phyloP scores from a whole-genome alignment of 805 yeast genomes.

The Starmerella ratchasimensis region DNA sequence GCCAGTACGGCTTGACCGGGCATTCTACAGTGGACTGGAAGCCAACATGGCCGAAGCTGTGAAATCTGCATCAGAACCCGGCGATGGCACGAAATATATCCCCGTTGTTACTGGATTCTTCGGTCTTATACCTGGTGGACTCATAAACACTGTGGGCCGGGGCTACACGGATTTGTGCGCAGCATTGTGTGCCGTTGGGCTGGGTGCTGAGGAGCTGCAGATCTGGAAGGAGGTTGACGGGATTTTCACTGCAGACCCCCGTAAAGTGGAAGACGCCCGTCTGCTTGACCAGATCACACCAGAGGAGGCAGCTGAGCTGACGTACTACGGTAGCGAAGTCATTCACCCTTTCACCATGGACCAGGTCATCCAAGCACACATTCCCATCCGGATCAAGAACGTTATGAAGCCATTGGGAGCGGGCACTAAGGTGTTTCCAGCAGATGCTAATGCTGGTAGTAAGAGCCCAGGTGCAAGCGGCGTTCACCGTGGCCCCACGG shows the following conservation, averaged over 20 bases:
- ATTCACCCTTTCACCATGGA: constrained; percentile 99
- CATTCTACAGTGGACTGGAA: constrained; percentile 43
- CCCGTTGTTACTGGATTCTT: constrained; percentile 96
- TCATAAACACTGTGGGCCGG: constrained; percentile 84
- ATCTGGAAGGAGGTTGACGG: constrained; percentile 99
- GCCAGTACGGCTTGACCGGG: constrained; percentile 46
- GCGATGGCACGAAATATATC: constrained; percentile 25
- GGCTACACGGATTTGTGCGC: constrained; percentile 98
- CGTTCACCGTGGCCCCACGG: constrained; percentile 46
- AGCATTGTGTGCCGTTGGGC: constrained; percentile 87
- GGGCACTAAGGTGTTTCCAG: constrained; percentile 87
- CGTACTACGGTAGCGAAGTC: constrained; percentile 95
- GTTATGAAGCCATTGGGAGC: constrained; percentile 86
- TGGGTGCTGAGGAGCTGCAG: constrained; percentile 84
- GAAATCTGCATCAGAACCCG: constrained; percentile 20
- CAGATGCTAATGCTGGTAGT: constrained; percentile 8
- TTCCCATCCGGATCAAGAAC: constrained; percentile 92
- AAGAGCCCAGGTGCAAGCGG: constrained; percentile 31
- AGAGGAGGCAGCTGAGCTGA: constrained; percentile 95
- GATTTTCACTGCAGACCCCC: constrained; percentile 94
- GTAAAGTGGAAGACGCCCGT: constrained; percentile 84
- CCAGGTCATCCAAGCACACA: constrained; percentile 89
- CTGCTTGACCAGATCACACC: constrained; percentile 82
- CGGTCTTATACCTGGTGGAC: constrained; percentile 91
- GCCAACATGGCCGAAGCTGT: constrained; percentile 37